These are phyloP conservation scores for Camptophora hylomeconis DNA, from an alignment of 2,329 filamentous ascomycete genomes.

Conservation along the genomic window DNA sequence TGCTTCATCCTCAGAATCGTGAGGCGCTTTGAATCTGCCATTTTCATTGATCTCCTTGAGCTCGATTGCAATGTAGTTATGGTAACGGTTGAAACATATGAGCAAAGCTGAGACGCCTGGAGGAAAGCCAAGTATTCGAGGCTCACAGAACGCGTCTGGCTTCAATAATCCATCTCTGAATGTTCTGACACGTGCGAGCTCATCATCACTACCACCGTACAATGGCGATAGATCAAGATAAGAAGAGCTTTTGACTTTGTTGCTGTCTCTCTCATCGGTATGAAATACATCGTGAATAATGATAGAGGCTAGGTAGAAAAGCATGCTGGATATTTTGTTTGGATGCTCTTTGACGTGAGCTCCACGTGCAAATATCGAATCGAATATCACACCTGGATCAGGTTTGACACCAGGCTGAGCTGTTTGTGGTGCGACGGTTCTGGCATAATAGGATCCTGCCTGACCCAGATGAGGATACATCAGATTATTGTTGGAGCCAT, in stretches of 20 bases:
- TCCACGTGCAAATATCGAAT: slow-evolving; percentile 51
- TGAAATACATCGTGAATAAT: slow-evolving; percentile 46
- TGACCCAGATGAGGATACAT: slow-evolving; percentile 47
- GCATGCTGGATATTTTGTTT: slow-evolving; percentile 53
- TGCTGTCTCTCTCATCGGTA: slow-evolving; percentile 48
- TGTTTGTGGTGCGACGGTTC: slow-evolving; percentile 41
- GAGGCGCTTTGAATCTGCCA: slow-evolving; percentile 32
- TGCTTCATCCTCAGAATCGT: slow-evolving; percentile 18
- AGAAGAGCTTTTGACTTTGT: slow-evolving; percentile 52
- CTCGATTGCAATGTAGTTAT: slow-evolving; percentile 51
- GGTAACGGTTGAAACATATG: slow-evolving; percentile 52
- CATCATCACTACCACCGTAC: slow-evolving; percentile 49
- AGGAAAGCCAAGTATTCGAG: slow-evolving; percentile 48
- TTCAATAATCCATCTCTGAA: slow-evolving; percentile 50
- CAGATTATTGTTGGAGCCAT: slow-evolving; percentile 34
- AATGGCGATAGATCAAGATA: slow-evolving; percentile 58
- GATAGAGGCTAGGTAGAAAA: slow-evolving; percentile 59
- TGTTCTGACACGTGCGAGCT: slow-evolving; percentile 48
- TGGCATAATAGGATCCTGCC: slow-evolving; percentile 50
- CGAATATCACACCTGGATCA: slow-evolving; percentile 51
- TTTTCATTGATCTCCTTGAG: slow-evolving; percentile 51
- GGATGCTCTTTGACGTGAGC: slow-evolving; percentile 40
- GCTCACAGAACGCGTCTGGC: slow-evolving; percentile 53
- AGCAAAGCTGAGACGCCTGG: slow-evolving; percentile 49
- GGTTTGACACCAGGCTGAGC: slow-evolving; percentile 45